Percentiles rank a stretch among this genome's conserved stretches.
phyloP scores from a whole-genome alignment of 2,329 filamentous ascomycete species.

The Ascocoryne sarcoides region DNA sequence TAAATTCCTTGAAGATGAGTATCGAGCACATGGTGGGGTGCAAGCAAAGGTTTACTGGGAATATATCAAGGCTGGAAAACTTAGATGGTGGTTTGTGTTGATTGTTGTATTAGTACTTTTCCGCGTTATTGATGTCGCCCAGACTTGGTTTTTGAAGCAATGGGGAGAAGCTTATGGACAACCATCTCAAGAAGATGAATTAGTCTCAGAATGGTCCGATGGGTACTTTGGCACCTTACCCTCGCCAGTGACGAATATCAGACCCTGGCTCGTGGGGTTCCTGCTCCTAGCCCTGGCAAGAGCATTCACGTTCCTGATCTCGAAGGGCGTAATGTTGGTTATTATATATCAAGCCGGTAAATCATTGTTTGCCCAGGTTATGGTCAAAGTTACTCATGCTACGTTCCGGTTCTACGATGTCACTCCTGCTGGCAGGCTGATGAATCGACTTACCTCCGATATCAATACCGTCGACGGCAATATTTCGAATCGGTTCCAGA shows the following conservation, averaged over 20 bases:
- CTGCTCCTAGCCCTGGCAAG: constrained; percentile 54
- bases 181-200: constrained; percentile 4
- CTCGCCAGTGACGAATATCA: constrained; percentile 55
- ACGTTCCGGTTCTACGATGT: constrained; percentile 88
- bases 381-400: constrained; percentile 65
- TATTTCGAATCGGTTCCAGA: constrained; percentile 66
- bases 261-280: constrained; percentile 67
- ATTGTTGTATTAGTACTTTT: constrained; percentile 54
- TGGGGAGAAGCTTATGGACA: constrained; percentile 73
- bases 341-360: constrained; percentile 74
- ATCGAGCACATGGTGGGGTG: constrained; percentile 66
- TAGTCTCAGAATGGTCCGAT: constrained; percentile 18
- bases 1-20: constrained; percentile 74
- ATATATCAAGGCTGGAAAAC: constrained; percentile 73
- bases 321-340: constrained; percentile 60
- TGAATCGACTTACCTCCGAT: constrained; percentile 87
- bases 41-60: constrained; percentile 71
- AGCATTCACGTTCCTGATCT: constrained; percentile 49
- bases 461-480: constrained; percentile 84
- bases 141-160: constrained; percentile 75
- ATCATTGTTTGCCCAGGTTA: constrained; percentile 62
- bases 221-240: constrained; percentile 47
- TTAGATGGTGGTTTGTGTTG: constrained; percentile 63
- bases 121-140: constrained; percentile 54
- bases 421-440: constrained; percentile 78